These are phyloP conservation scores for Argentina anserina DNA, from an alignment of 306 rosid genomes.

Conservation along the genomic window DNA sequence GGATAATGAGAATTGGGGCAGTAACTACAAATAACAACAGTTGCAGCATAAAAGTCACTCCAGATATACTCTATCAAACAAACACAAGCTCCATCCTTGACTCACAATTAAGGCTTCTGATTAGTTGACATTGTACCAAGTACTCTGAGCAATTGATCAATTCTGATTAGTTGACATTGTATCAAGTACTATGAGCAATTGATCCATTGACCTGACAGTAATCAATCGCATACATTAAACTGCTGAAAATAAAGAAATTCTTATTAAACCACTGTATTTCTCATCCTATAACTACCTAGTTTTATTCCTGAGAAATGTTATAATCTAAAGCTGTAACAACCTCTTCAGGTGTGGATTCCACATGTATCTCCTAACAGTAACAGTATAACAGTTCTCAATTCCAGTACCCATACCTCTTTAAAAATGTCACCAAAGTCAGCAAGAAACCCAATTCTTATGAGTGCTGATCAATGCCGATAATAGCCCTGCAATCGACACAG, in stretches of 20 bases:
- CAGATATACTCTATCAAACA: not conserved
- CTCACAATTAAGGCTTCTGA: not conserved
- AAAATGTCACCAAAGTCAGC: conserved; percentile 33
- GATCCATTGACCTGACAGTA: not conserved
- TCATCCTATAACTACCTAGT: not conserved
- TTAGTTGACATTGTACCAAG: not conserved
- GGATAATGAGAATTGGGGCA: too few species aligned
- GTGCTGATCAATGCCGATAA: conserved; percentile 76
- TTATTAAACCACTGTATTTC: not conserved
- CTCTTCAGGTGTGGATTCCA: not conserved
- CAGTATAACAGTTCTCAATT: not conserved
- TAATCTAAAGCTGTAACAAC: not conserved
- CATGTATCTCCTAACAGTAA: not conserved
- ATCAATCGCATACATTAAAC: not conserved
- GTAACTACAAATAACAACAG: not conserved
- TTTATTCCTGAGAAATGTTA: not conserved
- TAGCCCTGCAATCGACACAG: conserved; percentile 66
- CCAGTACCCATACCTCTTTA: conserved; percentile 15
- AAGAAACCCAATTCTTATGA: conserved; percentile 85
- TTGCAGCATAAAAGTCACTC: not conserved
- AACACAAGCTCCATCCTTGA: not conserved
- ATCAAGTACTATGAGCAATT: too few species aligned
- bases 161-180: too few species aligned
- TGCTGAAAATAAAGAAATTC: not conserved
- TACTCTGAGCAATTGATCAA: too few species aligned